phyloP scores from a whole-genome alignment of 371 early-diverging fungal species.

The Nematocida ironsii region DNA sequence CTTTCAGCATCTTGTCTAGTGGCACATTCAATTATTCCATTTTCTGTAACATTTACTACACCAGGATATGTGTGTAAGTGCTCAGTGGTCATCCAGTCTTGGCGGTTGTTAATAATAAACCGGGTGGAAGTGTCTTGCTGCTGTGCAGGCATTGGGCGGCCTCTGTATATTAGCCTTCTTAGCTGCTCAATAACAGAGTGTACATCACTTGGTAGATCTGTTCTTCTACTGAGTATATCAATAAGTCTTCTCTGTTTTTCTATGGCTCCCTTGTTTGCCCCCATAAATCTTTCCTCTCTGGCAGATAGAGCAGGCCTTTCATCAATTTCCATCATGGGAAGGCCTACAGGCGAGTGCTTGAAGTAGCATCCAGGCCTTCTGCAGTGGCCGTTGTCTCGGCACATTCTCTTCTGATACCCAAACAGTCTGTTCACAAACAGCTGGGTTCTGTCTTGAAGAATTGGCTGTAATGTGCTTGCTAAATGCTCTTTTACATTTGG shows the following conservation, averaged over 20 bases:
- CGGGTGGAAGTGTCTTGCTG: slow-evolving; percentile 2
- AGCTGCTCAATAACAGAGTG: slow-evolving; percentile 43
- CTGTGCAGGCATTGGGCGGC: background rate
- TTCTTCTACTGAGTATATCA: slow-evolving; percentile 42
- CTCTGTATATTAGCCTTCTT: slow-evolving; percentile 21
- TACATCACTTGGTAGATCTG: slow-evolving; percentile 36
- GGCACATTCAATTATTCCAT: slow-evolving; percentile 42
- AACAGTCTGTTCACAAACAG: slow-evolving; percentile 63
- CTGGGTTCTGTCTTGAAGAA: slow-evolving; percentile 59
- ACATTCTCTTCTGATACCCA: slow-evolving; percentile 60
- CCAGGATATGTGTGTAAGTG: slow-evolving; percentile 55
- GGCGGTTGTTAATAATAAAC: slow-evolving; percentile 42
- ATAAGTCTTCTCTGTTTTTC: slow-evolving; percentile 49
- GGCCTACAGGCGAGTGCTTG: slow-evolving; percentile 21
- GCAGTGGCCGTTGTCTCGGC: slow-evolving; percentile 55
- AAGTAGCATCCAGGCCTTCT: slow-evolving; percentile 47
- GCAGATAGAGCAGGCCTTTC: slow-evolving; percentile 21
- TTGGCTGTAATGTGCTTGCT: slow-evolving; percentile 43
- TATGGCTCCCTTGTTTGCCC: background rate
- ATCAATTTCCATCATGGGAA: slow-evolving; percentile 48
- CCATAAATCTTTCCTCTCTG: slow-evolving; percentile 12
- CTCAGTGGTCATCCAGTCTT: slow-evolving; percentile 58
- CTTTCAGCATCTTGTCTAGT: slow-evolving; percentile 37
- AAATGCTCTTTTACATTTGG: slow-evolving; percentile 46
- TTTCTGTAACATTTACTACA: slow-evolving; percentile 26